Evolutionary conservation across 495 filamentous ascomycete species (phyloP), one percentile per base, ranked within the genome.

Genomic region (Aspergillus avenaceus): DNA sequence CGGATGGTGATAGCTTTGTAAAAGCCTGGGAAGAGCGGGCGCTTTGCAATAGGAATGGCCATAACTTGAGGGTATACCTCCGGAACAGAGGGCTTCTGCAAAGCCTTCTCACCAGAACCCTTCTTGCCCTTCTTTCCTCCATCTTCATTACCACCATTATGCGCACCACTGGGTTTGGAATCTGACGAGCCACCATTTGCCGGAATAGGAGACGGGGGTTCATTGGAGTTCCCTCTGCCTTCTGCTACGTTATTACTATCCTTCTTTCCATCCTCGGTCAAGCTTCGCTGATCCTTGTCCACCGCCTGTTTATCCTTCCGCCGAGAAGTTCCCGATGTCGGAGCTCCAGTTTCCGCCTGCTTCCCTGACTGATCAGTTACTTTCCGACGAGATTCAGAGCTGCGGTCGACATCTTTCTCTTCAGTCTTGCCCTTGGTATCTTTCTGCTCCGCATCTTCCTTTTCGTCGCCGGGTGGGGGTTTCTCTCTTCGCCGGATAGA

Each of bases 31-130:
- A 97, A 99, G 2, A 99, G 71, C 21, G 93, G 95, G 40, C 95
- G 81, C 70, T 93, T 91, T 5, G 88, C 86, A 57, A 99, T 96
- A n/a, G 95, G 93, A 47, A 99, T 92, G 1, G 95, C 95, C 86
- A 99, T 91, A 41, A 99, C 91, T 62, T 97, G 92, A 18, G 95
- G 93, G 65, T 99, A 99, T 29, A 97, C 84, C 41, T 97, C 95
- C 18, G 95, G 95, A 5, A 97, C 84, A 0, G 84, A 77, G 3
- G 90, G 86, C 69, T 96, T 97, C 61, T 88, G 81, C 40, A 97
- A 69, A 18, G 87, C 84, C 59, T 83, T 83, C 28, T 93, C 88
- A 18, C 79, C 69, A 25, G 78, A 73, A 18, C 74, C 63, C 61
- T 85, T 90, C 60, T 86, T 80, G 40, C 88, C 83, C 41, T 79